Evolutionary conservation across 2,329 filamentous ascomycete species (phyloP), one percentile per base, ranked within the genome.

Genomic region (Nigrospora osmanthi): DNA sequence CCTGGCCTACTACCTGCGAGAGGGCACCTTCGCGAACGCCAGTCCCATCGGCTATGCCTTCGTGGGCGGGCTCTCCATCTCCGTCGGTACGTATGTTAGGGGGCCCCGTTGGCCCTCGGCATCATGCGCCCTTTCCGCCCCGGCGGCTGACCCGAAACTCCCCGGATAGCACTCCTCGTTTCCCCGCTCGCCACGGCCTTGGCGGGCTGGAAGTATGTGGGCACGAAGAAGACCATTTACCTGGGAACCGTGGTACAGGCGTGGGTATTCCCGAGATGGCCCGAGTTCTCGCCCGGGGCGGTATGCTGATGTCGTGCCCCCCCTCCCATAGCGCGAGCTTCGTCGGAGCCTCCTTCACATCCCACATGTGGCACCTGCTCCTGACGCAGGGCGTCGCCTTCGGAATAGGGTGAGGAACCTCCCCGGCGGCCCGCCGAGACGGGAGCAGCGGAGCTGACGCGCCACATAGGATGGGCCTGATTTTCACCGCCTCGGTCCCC

Each of bases 381-480:
- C 72, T 91, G 0, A 78, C 75, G 6, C 87, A 91, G 58, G 87
- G 87, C 5, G 57, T 90, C 3, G 78, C 81, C 44, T 90, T 91
- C 50, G 87, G 87, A n/a, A 61, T 83, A 17, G 87, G 86, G 3
- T 47, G 15, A 28, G 40, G 43, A n/a, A n/a, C 32, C 23, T 28
- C 38, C 12, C 12, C 15, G 9, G 14, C 17, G 35, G 6, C 14
- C 17, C 23, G 23, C 23, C 5, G 23, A 10, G 23, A 28, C 23
- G 23, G 23, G 23, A 28, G 10, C 23, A 28, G 23, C 23, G 23
- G 23, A 28, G 23, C 23, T 28, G 23, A 28, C 23, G 23, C 5
- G 23, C 2, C 15, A 31, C 17, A 14, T 31, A 49, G 47, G 15
- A 83, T 91, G 75, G 87, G 87, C 0, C 83, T 90, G 46, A 68